Base-by-base conservation (phyloP, 768 basidiomycete species). In the Gloeostereum incarnatum region DNA sequence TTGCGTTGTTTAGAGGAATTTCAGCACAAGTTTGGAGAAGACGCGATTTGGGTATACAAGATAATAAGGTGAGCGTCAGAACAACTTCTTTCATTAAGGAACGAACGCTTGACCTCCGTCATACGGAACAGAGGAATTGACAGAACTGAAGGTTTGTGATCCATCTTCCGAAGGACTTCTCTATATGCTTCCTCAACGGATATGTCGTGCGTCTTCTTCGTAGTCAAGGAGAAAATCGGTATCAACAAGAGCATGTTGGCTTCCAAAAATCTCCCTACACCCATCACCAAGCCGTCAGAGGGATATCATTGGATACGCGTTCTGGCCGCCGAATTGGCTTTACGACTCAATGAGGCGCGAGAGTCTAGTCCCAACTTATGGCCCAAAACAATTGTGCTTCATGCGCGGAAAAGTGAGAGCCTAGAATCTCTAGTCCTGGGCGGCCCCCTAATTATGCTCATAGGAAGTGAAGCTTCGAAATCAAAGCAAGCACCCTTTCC, bases 211-310 rank as follows among this genome's bases (percentile, higher is more conserved):
- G n/a, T n/a, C n/a, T n/a, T n/a, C n/a, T n/a, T n/a, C n/a, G 26
- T 53, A 94, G 93, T 97, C 24, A 91, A 88, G 51, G 87, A 89
- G 52, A 89, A 89, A 56, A 69, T 80, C 11, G 63, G 69, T 0
- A 60, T 84, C 21, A 81, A 74, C 45, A 97, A 96, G 63, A 90
- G 87, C 49, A 98, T 98, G 94, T 62, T 91, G 38, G 89, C 91
- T 0, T 83, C 90, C n/a, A 99, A 99, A 57, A 98, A 97, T 51
- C 71, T 97, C 17, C 78, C 82, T 0, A 75, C 78, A 23, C 74
- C 85, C 0, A 77, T 97, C 17, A 83, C 70, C 5, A 81, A 77
- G 29, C 60, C 72, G 10, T 66, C 75, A 2, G 81, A 92, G 42
- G 93, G 90, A 1, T 68, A 75, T 31, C 88, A 90, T 39, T 98